Base-by-base conservation (phyloP, 2,329 filamentous ascomycete genomes). In the Ploettnerulaceae sp. region DNA sequence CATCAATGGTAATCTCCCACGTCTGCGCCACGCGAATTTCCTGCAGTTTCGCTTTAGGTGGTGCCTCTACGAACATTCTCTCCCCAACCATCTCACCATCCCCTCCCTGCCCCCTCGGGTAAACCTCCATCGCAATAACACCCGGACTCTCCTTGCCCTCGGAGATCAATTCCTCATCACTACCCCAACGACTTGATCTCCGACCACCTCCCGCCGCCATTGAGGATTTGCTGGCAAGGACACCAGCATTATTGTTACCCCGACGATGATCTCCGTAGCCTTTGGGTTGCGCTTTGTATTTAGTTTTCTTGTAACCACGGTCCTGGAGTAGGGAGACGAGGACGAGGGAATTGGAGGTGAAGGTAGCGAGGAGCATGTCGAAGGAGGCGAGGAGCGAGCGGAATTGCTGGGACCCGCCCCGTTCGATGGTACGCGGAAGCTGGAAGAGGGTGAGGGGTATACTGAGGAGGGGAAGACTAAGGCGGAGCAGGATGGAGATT, bases 301-400 rank as follows among this genome's bases (percentile, higher is more conserved):
- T 94, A 41, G 76, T 74, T 67, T 93, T 95, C 72, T 97, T 97
- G 42, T 89, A 72, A 20, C 91, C 93, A 41, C 87, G 80, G 62
- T 96, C 91, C 11, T 90, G 80, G 22, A 96, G 81, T 57, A 97
- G 95, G 0, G 89, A 95, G 11, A 89, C 89, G 7, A 97, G 78
- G 0, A 96, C 87, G 15, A 96, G 75, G 6, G 85, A 82, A 62
- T 97, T 98, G n/a, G 91, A 86, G 1, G 91, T 84, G 1, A 82
- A 80, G 0, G 90, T 87, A 8, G 89, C 87, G 40, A 91, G 88
- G 1, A 97, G 75, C 5, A 96, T 84, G 63, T 97, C 91, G 21
- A 93, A 75, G 0, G 89, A 95, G 12, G 91, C 91, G 55, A 94
- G 75, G 2, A 97, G 79, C 0, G 90, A 90, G 36, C 93, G 86